A percentile compares a stretch with the other conserved stretches of the same genome.
Evolutionary conservation across 1,284 basidiomycete species (phyloP).

Genomic region (Puccinia triticina): DNA sequence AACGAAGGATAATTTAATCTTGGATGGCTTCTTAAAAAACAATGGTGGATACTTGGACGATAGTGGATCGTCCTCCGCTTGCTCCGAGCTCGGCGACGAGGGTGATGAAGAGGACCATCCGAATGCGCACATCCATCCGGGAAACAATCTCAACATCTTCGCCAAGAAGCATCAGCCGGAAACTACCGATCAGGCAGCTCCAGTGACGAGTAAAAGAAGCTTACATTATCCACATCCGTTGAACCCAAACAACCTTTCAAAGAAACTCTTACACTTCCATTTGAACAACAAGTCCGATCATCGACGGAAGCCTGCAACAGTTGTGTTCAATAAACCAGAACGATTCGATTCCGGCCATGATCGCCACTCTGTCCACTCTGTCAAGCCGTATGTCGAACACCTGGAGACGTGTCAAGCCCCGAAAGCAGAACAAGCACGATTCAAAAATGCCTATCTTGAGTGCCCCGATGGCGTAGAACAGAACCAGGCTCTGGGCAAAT

Average conservation of each 20-base stretch:
- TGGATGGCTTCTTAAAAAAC: conserved; percentile 14
- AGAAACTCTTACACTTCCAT: not conserved
- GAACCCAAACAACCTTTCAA: not conserved
- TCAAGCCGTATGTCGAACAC: not conserved
- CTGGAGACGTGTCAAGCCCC: not conserved
- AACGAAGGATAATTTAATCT: not conserved
- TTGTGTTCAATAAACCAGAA: not conserved
- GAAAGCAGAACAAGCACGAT: not conserved
- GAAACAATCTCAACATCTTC: not conserved
- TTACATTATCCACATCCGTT: not conserved
- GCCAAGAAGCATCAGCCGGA: conserved; percentile 6
- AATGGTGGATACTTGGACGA: conserved; percentile 34
- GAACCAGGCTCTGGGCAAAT: not conserved
- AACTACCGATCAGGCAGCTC: not conserved
- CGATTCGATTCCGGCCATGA: not conserved
- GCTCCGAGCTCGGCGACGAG: conserved; percentile 11
- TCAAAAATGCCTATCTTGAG: not conserved
- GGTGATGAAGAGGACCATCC: not conserved
- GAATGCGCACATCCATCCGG: not conserved
- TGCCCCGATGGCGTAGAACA: not conserved
- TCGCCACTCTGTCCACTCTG: not conserved
- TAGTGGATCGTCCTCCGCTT: not conserved
- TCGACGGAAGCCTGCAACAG: not conserved
- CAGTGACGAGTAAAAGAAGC: not conserved
- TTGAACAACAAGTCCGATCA: not conserved